Conservation (phyloP, 345 rosid genomes). For the Iberis pinnata region DNA sequence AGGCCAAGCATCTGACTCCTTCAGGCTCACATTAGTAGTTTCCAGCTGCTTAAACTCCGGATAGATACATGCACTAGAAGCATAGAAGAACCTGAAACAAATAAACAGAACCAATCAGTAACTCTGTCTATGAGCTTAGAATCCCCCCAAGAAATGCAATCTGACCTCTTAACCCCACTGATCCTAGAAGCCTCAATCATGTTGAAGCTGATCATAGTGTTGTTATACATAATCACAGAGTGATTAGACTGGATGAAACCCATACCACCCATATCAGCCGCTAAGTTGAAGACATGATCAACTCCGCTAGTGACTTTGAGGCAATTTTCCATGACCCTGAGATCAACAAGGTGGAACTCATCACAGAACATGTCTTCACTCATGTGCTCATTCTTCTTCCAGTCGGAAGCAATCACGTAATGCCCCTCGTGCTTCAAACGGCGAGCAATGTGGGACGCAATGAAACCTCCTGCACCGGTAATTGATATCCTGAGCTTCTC, state of each 20-base stretch:
- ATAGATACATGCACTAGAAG: slow-evolving; percentile 98
- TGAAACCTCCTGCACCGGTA: slow-evolving; percentile 95
- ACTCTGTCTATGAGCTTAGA: background rate
- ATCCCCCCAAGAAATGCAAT: background rate
- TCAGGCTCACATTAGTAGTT: slow-evolving; percentile 85
- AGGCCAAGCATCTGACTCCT: slow-evolving; percentile 99
- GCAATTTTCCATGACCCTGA: slow-evolving; percentile 96
- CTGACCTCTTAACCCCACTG: slow-evolving; percentile 79
- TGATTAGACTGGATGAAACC: slow-evolving; percentile 98
- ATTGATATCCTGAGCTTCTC: slow-evolving; percentile 76
- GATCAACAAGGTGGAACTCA: slow-evolving; percentile 92
- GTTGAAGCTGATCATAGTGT: slow-evolving; percentile 97
- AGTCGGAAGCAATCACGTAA: slow-evolving; percentile 92
- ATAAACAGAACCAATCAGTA: background rate
- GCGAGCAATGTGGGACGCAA: slow-evolving; percentile 96
- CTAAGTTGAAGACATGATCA: slow-evolving; percentile 97
- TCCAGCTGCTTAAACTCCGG: slow-evolving; percentile 99
- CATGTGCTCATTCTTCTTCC: slow-evolving; percentile 99
- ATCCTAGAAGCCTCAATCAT: slow-evolving; percentile 96
- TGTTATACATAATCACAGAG: slow-evolving; percentile 96
- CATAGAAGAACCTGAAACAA: slow-evolving; percentile 76
- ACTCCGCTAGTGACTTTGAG: slow-evolving; percentile 65
- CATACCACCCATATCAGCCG: slow-evolving; percentile 99
- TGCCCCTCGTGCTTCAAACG: slow-evolving; percentile 95
- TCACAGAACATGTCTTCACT: slow-evolving; percentile 95